Base-by-base conservation (phyloP, 1,139 yeast genomes). In the Candida glucosophila region DNA sequence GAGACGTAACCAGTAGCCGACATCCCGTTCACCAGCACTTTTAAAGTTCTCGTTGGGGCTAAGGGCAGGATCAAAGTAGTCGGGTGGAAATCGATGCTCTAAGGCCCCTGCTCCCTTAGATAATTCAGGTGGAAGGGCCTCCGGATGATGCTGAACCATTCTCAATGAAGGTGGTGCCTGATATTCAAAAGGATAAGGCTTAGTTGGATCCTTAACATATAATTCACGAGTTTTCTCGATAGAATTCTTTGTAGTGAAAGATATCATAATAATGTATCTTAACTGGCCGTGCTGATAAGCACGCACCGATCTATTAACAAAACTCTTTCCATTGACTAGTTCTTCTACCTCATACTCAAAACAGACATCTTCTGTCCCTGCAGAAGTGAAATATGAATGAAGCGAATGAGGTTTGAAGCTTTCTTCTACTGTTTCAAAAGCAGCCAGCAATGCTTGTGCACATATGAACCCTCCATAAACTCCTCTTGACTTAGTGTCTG, bases 401-500 rank as follows among this genome's bases (percentile, higher is more conserved):
- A 62, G 45, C 5, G 67, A 58, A 30, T 62, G 66, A 4, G 70
- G 70, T 4, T 44, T 45, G 34, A 55, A 62, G 0, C 51, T 61
- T 3, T 36, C 42, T 1, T 52, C 51, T 2, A 43, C 36, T 5
- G 58, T 46, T 26, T 43, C 40, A 34, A 60, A 46, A 5, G 64
- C 67, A 14, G 49, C 67, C 8, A 58, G 30, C 13, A 63, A 33
- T 5, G 64, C 57, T 39, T 63, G 69, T 5, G 58, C 67, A 22
- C 58, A 60, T 12, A 62, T 36, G 29, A 53, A 51, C 0, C 69
- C 70, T 2, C 68, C 69, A 31, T 47, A 63, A 3, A 52, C 67
- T 4, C 68, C 68, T 24, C 64, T 43, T 3, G 59, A 42, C 5
- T 32, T 33, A 2, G 44, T 40, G 4, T 41, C 32, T 2, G 67